phyloP scores from a whole-genome alignment of 2,329 filamentous ascomycete species.

The Fusarium sp. region DNA sequence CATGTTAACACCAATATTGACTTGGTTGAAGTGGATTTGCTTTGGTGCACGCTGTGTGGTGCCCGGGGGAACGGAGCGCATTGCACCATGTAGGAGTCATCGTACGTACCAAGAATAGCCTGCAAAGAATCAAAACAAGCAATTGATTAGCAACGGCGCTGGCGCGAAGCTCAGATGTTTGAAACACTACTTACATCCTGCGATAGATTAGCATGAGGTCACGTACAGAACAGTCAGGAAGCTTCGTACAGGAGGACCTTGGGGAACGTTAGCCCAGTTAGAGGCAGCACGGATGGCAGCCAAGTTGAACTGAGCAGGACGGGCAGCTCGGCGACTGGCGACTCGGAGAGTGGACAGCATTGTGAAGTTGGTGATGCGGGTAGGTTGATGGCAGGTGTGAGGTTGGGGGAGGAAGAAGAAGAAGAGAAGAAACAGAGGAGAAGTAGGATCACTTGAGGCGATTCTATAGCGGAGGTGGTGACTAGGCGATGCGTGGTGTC shows the following conservation, averaged over 20 bases:
- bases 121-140: slow-evolving; percentile 52
- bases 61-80: slow-evolving; percentile 29
- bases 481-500: slow-evolving; percentile 42
- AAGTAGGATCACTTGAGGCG: slow-evolving; percentile 40
- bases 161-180: slow-evolving; percentile 17
- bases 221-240: slow-evolving; percentile 21
- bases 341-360: slow-evolving; percentile 71
- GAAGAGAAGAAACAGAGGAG: slow-evolving; percentile 26
- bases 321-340: slow-evolving; percentile 63
- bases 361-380: slow-evolving; percentile 46
- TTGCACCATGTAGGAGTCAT: slow-evolving; percentile 38
- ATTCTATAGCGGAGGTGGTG: slow-evolving; percentile 47
- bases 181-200: slow-evolving; percentile 56
- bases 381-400: slow-evolving; percentile 27
- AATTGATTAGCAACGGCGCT: slow-evolving; percentile 44
- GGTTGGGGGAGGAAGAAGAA: slow-evolving; percentile 30
- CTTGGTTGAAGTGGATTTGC: slow-evolving; percentile 26
- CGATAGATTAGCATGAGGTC: slow-evolving; percentile 37
- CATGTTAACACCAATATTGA: slow-evolving; percentile 43
- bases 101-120: slow-evolving; percentile 79
- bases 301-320: slow-evolving; percentile 56
- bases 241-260: slow-evolving; percentile 89
- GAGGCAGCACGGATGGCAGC: slow-evolving; percentile 71
- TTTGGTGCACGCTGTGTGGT: slow-evolving; percentile 18
- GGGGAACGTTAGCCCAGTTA: slow-evolving; percentile 90